These are phyloP conservation scores for Silene noctiflora DNA, from an alignment of 179 eudicot genomes.

Conservation along the genomic window DNA sequence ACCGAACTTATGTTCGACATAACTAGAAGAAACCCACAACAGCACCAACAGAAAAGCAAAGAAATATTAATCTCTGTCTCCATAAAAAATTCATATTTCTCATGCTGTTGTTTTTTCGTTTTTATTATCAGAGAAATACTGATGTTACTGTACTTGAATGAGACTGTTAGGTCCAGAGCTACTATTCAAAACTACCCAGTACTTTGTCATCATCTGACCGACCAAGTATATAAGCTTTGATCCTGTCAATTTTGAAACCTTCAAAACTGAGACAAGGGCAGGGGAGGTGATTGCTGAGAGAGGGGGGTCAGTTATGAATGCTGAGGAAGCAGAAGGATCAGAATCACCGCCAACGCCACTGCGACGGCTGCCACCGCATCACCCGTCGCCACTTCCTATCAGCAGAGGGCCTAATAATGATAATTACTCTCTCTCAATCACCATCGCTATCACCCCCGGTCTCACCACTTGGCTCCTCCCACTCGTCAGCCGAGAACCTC, in stretches of 20 bases:
- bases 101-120: not conserved
- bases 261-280: constrained; percentile 13
- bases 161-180: constrained; percentile 33
- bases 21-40: no score
- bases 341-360: constrained; percentile 6
- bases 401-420: constrained; percentile 34
- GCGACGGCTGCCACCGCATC: not conserved
- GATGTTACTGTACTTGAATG: constrained; percentile 5
- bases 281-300: not conserved
- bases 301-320: constrained; percentile 21
- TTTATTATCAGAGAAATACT: not conserved
- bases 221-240: constrained; percentile 15
- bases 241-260: no score
- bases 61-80: no score
- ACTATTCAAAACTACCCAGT: constrained; percentile 4
- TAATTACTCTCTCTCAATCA: constrained; percentile 24
- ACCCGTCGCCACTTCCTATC: constrained; percentile 27
- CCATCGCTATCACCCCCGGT: constrained; percentile 18
- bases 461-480: constrained; percentile 18
- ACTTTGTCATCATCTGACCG: constrained; percentile 8
- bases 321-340: constrained; percentile 17
- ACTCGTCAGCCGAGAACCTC: constrained; percentile 19
- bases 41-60: no score
- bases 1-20: not conserved
- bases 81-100: not conserved